Evolutionary conservation across 805 yeast genomes (phyloP).

Genomic region (Saccharomycopsis vini): DNA sequence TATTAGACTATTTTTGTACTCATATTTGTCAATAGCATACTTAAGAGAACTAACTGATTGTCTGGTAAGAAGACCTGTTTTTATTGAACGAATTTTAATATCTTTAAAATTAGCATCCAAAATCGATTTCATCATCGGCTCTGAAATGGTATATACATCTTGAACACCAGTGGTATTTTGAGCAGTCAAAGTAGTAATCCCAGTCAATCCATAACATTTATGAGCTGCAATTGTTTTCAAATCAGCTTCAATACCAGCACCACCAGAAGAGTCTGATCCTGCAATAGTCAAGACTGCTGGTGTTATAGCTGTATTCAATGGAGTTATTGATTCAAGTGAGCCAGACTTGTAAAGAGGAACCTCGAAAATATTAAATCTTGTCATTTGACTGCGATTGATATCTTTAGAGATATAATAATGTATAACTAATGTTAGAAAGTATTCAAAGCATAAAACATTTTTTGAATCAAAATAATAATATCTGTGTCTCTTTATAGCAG

Average conservation of each 20-base stretch:
- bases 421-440: no score
- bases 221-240: constrained; percentile 69
- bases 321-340: not conserved
- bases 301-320: not conserved
- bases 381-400: not conserved
- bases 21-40: constrained; percentile 27
- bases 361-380: not conserved
- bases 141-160: constrained; percentile 35
- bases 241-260: constrained; percentile 90
- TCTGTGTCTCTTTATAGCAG: no score
- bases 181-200: constrained; percentile 72
- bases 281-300: constrained; percentile 44
- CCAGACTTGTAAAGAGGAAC: not conserved
- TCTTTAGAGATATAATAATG: not conserved
- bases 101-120: constrained; percentile 51
- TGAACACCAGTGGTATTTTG: constrained; percentile 54
- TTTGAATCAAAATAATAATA: no score
- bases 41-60: constrained; percentile 44
- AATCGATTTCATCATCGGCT: constrained; percentile 36
- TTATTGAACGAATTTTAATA: constrained; percentile 54
- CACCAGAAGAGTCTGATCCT: constrained; percentile 82
- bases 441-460: no score
- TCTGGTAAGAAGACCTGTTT: constrained; percentile 67
- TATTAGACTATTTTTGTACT: constrained; percentile 32
- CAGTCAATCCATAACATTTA: constrained; percentile 67